Conservation (phyloP, 2,329 filamentous ascomycete species). For the Stemphylium lycopersici region DNA sequence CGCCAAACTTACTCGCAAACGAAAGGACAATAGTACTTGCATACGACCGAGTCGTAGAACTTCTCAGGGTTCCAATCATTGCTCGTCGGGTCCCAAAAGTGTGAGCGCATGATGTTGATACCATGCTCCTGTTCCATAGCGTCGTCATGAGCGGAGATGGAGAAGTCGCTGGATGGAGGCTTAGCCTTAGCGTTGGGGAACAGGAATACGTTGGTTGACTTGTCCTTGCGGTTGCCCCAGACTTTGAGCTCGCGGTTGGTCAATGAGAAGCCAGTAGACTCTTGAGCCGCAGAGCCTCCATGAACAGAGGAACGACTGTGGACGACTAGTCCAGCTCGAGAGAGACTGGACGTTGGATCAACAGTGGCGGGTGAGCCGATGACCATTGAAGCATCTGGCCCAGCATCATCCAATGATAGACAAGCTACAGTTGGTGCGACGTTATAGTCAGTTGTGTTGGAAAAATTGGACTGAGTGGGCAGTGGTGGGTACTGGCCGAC, state of each 20-base stretch:
- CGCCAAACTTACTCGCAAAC: slow-evolving; percentile 56
- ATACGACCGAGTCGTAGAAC: slow-evolving; percentile 55
- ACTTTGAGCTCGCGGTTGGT: slow-evolving; percentile 21
- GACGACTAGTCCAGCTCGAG: background rate
- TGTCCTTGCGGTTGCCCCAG: slow-evolving; percentile 31
- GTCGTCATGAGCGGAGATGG: slow-evolving; percentile 35
- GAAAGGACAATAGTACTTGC: slow-evolving; percentile 62
- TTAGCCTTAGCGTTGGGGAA: slow-evolving; percentile 47
- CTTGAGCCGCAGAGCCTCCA: slow-evolving; percentile 1
- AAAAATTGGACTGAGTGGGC: slow-evolving; percentile 11
- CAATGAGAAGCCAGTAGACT: slow-evolving; percentile 4
- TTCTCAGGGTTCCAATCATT: slow-evolving; percentile 55
- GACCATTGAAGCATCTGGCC: slow-evolving; percentile 16
- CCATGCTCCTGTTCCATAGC: slow-evolving; percentile 34
- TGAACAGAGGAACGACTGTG: background rate
- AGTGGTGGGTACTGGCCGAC: slow-evolving; percentile 29
- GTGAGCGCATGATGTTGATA: slow-evolving; percentile 48
- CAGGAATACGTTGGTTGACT: slow-evolving; percentile 34
- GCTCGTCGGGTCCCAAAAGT: slow-evolving; percentile 58
- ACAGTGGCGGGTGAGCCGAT: slow-evolving; percentile 6
- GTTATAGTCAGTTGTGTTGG: background rate
- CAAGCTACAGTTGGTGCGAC: slow-evolving; percentile 15
- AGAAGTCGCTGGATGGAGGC: slow-evolving; percentile 36
- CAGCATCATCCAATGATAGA: slow-evolving; percentile 22
- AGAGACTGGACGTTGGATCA: background rate